These are phyloP conservation scores for Pichia gijzeniarum DNA, from an alignment of 805 yeast genomes.

Conservation along the genomic window DNA sequence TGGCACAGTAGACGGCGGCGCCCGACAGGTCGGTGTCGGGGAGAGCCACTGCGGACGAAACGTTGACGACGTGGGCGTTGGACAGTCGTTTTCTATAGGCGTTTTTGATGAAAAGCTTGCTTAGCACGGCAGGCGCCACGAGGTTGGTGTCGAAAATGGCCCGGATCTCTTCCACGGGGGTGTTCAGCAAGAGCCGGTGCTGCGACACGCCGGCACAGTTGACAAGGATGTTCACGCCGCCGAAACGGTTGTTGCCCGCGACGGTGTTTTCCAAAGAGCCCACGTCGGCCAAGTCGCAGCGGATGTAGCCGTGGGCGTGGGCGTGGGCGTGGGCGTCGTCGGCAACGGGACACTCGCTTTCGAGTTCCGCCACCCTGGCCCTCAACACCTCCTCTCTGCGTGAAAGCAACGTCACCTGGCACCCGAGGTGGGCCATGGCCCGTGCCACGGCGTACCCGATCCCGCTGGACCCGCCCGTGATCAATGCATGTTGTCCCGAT, in stretches of 20 bases:
- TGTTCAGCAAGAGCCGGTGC: constrained; percentile 40
- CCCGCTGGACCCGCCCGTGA: constrained; percentile 70
- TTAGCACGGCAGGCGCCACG: constrained; percentile 51
- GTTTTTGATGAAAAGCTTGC: constrained; percentile 33
- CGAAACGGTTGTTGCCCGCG: constrained; percentile 23
- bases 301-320: constrained; percentile 32
- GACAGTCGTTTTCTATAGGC: neutral
- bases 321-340: too few relatives aligned
- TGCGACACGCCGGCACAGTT: constrained; percentile 69
- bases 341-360: constrained; percentile 7
- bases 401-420: constrained; percentile 45
- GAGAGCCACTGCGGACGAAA: constrained; percentile 60
- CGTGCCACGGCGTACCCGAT: constrained; percentile 54
- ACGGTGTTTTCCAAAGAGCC: constrained; percentile 12
- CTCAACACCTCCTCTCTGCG: constrained; percentile 36
- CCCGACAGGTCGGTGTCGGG: neutral
- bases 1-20: neutral
- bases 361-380: constrained; percentile 19
- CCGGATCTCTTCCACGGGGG: constrained; percentile 36
- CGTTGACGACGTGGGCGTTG: constrained; percentile 43
- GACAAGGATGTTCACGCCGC: constrained; percentile 40
- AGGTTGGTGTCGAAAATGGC: constrained; percentile 50
- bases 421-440: constrained; percentile 45
- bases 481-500: constrained; percentile 33
- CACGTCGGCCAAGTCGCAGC: constrained; percentile 29